Conservation (phyloP, 1,139 yeast genomes). For the Yamadazyma friedrichii region DNA sequence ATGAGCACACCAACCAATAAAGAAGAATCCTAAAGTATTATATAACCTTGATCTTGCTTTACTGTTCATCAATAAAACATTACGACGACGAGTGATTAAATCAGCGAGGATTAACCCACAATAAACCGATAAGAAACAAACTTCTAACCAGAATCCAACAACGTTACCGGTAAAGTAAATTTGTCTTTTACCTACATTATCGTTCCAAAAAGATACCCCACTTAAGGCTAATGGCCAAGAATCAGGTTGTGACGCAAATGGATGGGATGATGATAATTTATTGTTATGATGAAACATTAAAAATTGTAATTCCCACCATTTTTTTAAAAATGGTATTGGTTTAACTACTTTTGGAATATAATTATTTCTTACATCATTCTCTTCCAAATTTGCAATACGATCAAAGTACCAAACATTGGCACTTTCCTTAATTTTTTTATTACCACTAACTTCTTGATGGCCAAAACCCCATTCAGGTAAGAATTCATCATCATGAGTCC, state of each 20-base stretch:
- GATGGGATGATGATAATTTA: slow-evolving; percentile 83
- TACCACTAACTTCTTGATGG: slow-evolving; percentile 95
- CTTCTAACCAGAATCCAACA: slow-evolving; percentile 90
- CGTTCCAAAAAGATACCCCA: slow-evolving; percentile 97
- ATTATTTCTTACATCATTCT: slow-evolving; percentile 57
- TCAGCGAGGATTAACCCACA: slow-evolving; percentile 67
- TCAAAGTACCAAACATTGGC: slow-evolving; percentile 79
- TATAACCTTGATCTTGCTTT: slow-evolving; percentile 72
- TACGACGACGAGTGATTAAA: slow-evolving; percentile 75
- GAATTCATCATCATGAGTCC: slow-evolving; percentile 83
- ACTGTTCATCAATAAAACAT: slow-evolving; percentile 54
- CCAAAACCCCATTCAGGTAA: slow-evolving; percentile 94
- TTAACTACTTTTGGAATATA: slow-evolving; percentile 60
- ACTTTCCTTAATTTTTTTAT: slow-evolving; percentile 69
- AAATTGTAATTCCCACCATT: slow-evolving; percentile 87
- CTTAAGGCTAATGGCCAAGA: slow-evolving; percentile 91
- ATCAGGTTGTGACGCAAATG: slow-evolving; percentile 91
- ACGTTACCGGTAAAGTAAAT: slow-evolving; percentile 90
- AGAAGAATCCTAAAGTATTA: slow-evolving; percentile 80
- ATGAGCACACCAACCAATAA: slow-evolving; percentile 85
- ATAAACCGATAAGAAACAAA: slow-evolving; percentile 63
- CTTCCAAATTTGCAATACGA: slow-evolving; percentile 56
- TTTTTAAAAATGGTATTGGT: slow-evolving; percentile 68
- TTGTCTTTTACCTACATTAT: slow-evolving; percentile 61
- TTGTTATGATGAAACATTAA: slow-evolving; percentile 93